Evolutionary conservation across 2,329 filamentous ascomycete genomes (phyloP).

Genomic region (Aspergillus tubingensis): DNA sequence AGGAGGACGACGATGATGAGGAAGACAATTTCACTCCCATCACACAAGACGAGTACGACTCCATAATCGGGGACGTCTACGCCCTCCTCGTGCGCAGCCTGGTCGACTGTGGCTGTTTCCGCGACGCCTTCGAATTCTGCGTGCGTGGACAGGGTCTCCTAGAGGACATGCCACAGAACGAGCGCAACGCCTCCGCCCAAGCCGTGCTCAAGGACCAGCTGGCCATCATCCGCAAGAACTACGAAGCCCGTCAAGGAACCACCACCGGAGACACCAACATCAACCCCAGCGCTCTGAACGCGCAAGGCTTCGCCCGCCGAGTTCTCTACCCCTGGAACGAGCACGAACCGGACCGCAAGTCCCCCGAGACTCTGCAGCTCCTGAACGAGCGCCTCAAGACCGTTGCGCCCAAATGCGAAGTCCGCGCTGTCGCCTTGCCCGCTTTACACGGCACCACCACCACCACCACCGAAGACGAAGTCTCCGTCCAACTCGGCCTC

Average conservation of each 20-base stretch:
- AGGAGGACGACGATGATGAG: slow-evolving; percentile 40
- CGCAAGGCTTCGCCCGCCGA: slow-evolving; percentile 48
- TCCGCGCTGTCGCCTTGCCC: slow-evolving; percentile 74
- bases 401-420: slow-evolving; percentile 79
- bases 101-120: slow-evolving; percentile 41
- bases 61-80: slow-evolving; percentile 40
- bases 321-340: slow-evolving; percentile 66
- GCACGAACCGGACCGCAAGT: slow-evolving; percentile 61
- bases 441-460: slow-evolving; percentile 55
- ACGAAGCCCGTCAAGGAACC: slow-evolving; percentile 22
- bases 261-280: slow-evolving; percentile 4
- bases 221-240: slow-evolving; percentile 29
- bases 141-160: slow-evolving; percentile 32
- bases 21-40: slow-evolving; percentile 35
- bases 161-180: slow-evolving; percentile 11
- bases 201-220: slow-evolving; percentile 31
- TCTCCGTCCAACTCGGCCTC: slow-evolving; percentile 75
- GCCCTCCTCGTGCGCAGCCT: slow-evolving; percentile 40
- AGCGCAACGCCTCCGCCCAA: slow-evolving; percentile 9
- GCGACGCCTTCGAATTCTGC: slow-evolving; percentile 45
- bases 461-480: slow-evolving; percentile 31
- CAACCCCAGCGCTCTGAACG: slow-evolving; percentile 34
- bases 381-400: slow-evolving; percentile 70
- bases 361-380: slow-evolving; percentile 58
- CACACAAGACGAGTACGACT: slow-evolving; percentile 38